These are phyloP conservation scores for Lactarius indigo DNA, from an alignment of 768 basidiomycete species.

Conservation along the genomic window DNA sequence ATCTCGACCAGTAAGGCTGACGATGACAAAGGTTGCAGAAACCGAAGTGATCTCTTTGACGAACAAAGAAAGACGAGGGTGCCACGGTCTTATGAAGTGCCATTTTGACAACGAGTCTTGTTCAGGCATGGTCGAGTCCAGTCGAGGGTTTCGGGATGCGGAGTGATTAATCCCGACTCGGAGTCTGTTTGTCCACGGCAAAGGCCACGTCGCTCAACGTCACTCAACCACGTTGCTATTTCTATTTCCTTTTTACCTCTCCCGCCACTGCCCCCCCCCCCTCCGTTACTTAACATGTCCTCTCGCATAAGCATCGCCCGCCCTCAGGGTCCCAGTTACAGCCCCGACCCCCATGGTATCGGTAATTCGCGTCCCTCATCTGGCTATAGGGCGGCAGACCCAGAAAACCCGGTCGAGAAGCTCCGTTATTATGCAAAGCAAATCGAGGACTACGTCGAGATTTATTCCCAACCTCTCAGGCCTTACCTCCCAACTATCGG, in stretches of 20 bases:
- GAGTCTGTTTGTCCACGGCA: background rate
- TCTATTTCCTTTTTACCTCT: background rate
- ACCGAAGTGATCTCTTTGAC: slow-evolving; percentile 84
- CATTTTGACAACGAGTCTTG: slow-evolving; percentile 37
- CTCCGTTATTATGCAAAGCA: slow-evolving; percentile 64
- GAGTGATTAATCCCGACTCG: background rate
- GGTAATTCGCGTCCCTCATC: slow-evolving; percentile 64
- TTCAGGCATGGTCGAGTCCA: background rate
- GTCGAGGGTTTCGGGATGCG: background rate
- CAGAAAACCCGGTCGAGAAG: slow-evolving; percentile 79
- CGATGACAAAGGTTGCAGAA: slow-evolving; percentile 73
- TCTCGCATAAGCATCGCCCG: slow-evolving; percentile 82
- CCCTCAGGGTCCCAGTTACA: slow-evolving; percentile 52
- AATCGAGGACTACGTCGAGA: slow-evolving; percentile 90
- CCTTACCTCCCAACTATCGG: slow-evolving; percentile 94
- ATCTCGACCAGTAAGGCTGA: slow-evolving; percentile 29
- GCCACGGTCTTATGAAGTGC: slow-evolving; percentile 76
- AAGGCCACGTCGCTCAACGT: slow-evolving; percentile 9
- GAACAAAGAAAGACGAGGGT: slow-evolving; percentile 61
- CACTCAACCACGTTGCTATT: background rate
- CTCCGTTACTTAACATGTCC: slow-evolving; percentile 48
- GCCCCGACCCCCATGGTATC: slow-evolving; percentile 74
- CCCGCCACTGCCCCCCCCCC: background rate
- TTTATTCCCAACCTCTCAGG: slow-evolving; percentile 87
- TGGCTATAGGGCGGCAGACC: slow-evolving; percentile 77